These are phyloP conservation scores for Stylosanthes scabra DNA, from an alignment of 331 rosid species.

Conservation along the genomic window DNA sequence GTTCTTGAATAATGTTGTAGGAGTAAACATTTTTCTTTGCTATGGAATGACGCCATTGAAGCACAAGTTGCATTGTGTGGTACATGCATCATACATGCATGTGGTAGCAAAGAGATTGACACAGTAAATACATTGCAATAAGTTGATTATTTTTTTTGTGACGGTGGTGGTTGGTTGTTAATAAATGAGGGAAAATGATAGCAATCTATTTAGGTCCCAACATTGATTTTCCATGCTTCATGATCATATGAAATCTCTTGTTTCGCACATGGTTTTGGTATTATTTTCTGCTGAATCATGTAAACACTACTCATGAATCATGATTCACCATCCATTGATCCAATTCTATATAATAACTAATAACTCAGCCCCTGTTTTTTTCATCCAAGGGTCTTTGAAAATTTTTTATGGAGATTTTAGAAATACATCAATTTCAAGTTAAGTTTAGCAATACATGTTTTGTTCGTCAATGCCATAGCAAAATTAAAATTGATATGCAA, in stretches of 20 bases:
- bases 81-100: background rate
- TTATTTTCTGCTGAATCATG: background rate
- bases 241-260: slow-evolving; percentile 1
- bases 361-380: background rate
- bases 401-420: too few species aligned
- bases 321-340: too few species aligned
- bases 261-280: slow-evolving; percentile 41
- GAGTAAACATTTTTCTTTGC: background rate
- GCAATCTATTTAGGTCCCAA: slow-evolving; percentile 20
- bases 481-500: too few species aligned
- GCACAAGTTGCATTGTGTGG: background rate
- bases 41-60: slow-evolving; percentile 2
- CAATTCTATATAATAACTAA: too few species aligned
- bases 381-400: too few species aligned
- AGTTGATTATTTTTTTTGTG: slow-evolving; percentile 25
- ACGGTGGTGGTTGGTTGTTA: slow-evolving; percentile 42
- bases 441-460: too few species aligned
- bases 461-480: too few species aligned
- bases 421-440: too few species aligned
- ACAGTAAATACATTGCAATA: background rate
- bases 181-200: slow-evolving; percentile 34
- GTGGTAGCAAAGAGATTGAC: slow-evolving; percentile 1
- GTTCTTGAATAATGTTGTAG: slow-evolving; percentile 8
- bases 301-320: too few species aligned
- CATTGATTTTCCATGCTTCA: slow-evolving; percentile 12